Conservation (phyloP, 2,329 filamentous ascomycete genomes). For the Scleromitrula shiraiana region DNA sequence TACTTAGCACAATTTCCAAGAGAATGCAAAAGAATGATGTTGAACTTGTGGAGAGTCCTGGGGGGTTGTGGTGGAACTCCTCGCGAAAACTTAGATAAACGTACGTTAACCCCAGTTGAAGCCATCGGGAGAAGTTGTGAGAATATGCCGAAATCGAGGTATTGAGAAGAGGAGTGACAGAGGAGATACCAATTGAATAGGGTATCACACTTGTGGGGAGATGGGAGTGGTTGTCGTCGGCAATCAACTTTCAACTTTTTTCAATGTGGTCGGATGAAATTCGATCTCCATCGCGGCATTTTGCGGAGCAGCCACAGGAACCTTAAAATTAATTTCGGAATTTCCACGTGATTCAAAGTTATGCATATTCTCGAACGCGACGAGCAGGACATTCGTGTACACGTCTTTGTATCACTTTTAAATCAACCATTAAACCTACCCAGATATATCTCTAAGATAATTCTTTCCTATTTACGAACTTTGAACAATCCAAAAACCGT, state of each 20-base stretch:
- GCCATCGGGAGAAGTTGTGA: constrained; percentile 25
- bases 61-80: constrained; percentile 1
- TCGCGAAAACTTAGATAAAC: constrained; percentile 28
- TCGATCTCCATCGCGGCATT: constrained; percentile 8
- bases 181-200: constrained; percentile 23
- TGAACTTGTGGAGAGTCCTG: background rate
- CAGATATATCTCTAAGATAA: background rate
- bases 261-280: constrained; percentile 18
- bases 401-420: background rate
- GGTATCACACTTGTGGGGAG: constrained; percentile 17
- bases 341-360: constrained; percentile 7
- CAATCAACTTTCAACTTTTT: constrained; percentile 17
- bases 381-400: background rate
- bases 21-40: background rate
- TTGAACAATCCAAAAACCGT: background rate
- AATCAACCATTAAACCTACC: background rate
- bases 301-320: constrained; percentile 4
- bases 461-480: background rate
- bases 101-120: constrained; percentile 45
- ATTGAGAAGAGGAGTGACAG: constrained; percentile 12
- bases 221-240: constrained; percentile 12
- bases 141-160: constrained; percentile 8
- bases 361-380: constrained; percentile 5
- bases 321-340: background rate
- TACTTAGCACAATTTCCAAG: background rate